These are phyloP conservation scores for Debaryomyces subglobosus DNA, from an alignment of 1,139 yeast genomes.

Conservation along the genomic window DNA sequence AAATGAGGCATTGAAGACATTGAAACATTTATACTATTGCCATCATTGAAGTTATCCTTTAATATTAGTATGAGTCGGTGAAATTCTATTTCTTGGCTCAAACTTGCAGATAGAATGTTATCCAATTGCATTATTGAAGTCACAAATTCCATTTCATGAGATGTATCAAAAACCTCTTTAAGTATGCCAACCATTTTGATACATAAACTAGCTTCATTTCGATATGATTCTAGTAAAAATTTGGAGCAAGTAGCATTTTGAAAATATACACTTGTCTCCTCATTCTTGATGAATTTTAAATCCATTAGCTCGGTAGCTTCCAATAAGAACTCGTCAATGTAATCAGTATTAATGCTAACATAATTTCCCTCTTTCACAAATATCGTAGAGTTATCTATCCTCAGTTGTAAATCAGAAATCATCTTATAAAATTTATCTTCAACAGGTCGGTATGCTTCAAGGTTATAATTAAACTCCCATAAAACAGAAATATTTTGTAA, in stretches of 20 bases:
- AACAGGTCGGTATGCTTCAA: not conserved
- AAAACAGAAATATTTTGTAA: not conserved
- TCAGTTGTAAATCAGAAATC: not conserved
- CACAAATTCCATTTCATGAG: not conserved
- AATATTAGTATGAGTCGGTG: not conserved
- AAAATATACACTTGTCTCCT: conserved; percentile 5
- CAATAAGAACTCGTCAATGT: conserved; percentile 8
- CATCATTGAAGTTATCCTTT: not conserved
- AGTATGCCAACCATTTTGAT: not conserved
- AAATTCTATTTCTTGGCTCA: not conserved
- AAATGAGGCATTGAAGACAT: not conserved
- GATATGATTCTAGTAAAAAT: conserved; percentile 1
- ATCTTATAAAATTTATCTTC: not conserved
- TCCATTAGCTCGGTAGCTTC: conserved; percentile 10
- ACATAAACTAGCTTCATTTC: not conserved
- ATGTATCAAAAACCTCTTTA: not conserved
- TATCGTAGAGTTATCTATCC: not conserved
- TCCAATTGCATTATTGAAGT: not conserved
- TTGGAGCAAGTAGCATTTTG: conserved; percentile 8
- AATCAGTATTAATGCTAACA: conserved; percentile 7
- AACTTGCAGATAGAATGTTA: not conserved
- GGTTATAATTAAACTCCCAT: conserved; percentile 14
- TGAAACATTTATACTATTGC: not conserved
- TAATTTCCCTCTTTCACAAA: conserved; percentile 9
- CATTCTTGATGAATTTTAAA: conserved; percentile 6